phyloP scores from a whole-genome alignment of 805 yeast genomes.

The Zygotorulaspora danielsina region DNA sequence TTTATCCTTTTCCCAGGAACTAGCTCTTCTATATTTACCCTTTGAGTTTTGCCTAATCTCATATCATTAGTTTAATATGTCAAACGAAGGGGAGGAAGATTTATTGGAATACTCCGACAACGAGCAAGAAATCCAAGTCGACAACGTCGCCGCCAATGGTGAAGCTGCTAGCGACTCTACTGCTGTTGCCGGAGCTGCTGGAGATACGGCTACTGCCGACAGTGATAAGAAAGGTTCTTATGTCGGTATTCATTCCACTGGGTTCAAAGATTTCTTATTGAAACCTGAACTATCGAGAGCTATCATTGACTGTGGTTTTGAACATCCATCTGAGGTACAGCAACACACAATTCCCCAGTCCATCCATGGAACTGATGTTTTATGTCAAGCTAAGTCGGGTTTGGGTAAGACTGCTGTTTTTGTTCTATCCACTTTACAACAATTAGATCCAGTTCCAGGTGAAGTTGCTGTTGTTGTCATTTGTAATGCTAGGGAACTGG shows the following conservation, averaged over 20 bases:
- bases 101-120: conserved; percentile 97
- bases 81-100: conserved; percentile 99
- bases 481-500: conserved; percentile 98
- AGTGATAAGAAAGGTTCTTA: conserved; percentile 92
- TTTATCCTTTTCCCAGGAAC: neutral
- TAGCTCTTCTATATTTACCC: neutral
- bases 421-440: conserved; percentile 92
- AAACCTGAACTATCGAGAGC: conserved; percentile 97
- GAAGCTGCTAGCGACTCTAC: conserved; percentile 21
- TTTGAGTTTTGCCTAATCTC: neutral
- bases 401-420: conserved; percentile 98
- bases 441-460: conserved; percentile 95
- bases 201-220: conserved; percentile 46
- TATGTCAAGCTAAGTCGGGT: conserved; percentile 99
- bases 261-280: conserved; percentile 94
- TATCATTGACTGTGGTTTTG: conserved; percentile 98
- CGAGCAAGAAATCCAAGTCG: conserved; percentile 82
- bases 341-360: conserved; percentile 98
- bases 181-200: conserved; percentile 22
- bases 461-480: conserved; percentile 91
- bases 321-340: conserved; percentile 99
- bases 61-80: conserved; percentile 43
- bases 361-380: conserved; percentile 93
- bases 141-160: conserved; percentile 43
- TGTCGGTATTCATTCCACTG: conserved; percentile 97